Conservation (phyloP, 768 basidiomycete species). For the Pleurotus djamor region DNA sequence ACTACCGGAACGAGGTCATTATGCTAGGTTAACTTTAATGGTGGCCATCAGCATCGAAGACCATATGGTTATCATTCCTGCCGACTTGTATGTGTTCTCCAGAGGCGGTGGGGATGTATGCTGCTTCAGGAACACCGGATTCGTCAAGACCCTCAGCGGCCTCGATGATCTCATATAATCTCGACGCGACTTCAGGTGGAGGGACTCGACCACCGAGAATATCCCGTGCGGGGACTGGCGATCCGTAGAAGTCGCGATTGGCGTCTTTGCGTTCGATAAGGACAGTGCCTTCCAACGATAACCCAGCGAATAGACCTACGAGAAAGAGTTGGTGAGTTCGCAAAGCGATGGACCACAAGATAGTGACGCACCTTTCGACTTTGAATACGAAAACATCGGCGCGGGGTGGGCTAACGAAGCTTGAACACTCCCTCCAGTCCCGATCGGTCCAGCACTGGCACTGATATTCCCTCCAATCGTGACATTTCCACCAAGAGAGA, state of each 20-base stretch:
- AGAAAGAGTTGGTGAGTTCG: conserved; percentile 3
- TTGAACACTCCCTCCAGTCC: conserved; percentile 89
- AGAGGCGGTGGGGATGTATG: conserved; percentile 71
- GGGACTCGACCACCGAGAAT: conserved; percentile 94
- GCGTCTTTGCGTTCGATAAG: conserved; percentile 96
- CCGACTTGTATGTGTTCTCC: conserved; percentile 56
- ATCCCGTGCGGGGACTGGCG: conserved; percentile 82
- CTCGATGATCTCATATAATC: conserved; percentile 95
- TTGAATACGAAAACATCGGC: conserved; percentile 97
- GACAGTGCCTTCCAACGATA: conserved; percentile 92
- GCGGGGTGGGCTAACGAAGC: conserved; percentile 88
- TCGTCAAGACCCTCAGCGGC: conserved; percentile 94
- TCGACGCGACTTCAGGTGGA: conserved; percentile 93
- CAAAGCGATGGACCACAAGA: not conserved
- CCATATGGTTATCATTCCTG: conserved; percentile 48
- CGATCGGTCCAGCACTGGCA: conserved; percentile 89
- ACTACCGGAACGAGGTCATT: conserved; percentile 27
- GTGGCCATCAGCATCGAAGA: conserved; percentile 69
- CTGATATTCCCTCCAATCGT: conserved; percentile 91
- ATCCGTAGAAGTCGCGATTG: conserved; percentile 96
- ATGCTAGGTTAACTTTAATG: not conserved
- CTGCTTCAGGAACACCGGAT: conserved; percentile 68
- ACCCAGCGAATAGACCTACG: conserved; percentile 90
- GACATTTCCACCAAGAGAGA: conserved; percentile 93
- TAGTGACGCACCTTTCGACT: conserved; percentile 75